Evolutionary conservation across 2,329 filamentous ascomycete species (phyloP).

Genomic region (Fonsecaea multimorphosa): DNA sequence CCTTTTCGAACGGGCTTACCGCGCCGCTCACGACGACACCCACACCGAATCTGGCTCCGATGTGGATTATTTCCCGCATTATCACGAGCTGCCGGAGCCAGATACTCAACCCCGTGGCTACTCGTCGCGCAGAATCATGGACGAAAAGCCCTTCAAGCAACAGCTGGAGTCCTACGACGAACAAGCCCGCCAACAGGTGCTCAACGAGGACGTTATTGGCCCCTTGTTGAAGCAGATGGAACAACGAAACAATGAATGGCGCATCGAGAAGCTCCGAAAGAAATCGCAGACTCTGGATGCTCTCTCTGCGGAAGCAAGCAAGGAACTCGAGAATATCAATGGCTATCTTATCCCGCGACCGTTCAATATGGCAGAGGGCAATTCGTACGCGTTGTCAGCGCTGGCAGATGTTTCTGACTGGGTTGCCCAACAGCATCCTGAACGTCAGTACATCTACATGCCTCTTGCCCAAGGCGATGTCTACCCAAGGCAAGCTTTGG

Average conservation of each 20-base stretch:
- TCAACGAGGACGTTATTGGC: constrained; percentile 38
- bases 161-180: constrained; percentile 35
- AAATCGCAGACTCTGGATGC: constrained; percentile 32
- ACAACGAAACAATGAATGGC: constrained; percentile 30
- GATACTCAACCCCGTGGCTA: constrained; percentile 37
- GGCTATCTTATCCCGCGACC: constrained; percentile 29
- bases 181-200: constrained; percentile 35
- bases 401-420: constrained; percentile 39
- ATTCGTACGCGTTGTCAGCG: constrained; percentile 34
- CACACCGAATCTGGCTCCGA: constrained; percentile 48
- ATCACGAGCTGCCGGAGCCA: constrained; percentile 38
- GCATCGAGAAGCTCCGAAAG: constrained; percentile 21
- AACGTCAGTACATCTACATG: constrained; percentile 28
- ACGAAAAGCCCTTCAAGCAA: constrained; percentile 39
- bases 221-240: constrained; percentile 36
- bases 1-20: constrained; percentile 48
- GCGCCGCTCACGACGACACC: constrained; percentile 50
- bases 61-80: constrained; percentile 39
- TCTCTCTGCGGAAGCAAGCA: constrained; percentile 32
- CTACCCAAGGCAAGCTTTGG: constrained; percentile 21
- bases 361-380: constrained; percentile 21
- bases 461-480: constrained; percentile 30
- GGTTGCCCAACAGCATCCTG: constrained; percentile 24
- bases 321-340: constrained; percentile 32
- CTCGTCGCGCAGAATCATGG: constrained; percentile 35